Evolutionary conservation across 106 monocot species (phyloP).

Genomic region (Alisma plantagoaquatica): DNA sequence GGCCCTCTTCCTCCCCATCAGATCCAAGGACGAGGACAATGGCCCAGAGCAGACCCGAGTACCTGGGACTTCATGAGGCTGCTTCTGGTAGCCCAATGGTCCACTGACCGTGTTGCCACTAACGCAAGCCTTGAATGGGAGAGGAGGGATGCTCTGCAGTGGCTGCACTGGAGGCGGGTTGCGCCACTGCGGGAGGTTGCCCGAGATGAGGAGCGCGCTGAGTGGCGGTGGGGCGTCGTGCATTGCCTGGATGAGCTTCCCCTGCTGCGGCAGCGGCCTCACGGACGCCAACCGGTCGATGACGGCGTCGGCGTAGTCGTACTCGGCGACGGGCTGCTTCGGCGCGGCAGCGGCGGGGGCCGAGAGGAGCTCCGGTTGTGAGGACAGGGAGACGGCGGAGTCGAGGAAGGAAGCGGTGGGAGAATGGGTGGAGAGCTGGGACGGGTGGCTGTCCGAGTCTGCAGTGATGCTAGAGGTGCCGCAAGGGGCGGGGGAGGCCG

Average conservation of each 20-base stretch:
- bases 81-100: no score
- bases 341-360: no score
- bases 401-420: background rate
- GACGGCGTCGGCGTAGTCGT: background rate
- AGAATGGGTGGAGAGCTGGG: background rate
- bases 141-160: conserved; percentile 7
- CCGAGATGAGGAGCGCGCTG: conserved; percentile 5
- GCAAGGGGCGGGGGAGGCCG: background rate
- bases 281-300: background rate
- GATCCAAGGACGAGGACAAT: no score
- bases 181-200: conserved; percentile 10
- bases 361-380: no score
- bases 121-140: background rate
- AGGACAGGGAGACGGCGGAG: no score
- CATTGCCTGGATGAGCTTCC: conserved; percentile 12
- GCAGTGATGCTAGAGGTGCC: background rate
- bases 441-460: background rate
- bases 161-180: conserved; percentile 18
- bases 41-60: no score
- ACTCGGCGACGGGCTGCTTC: background rate
- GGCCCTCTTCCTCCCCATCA: no score
- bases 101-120: no score
- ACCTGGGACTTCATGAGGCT: no score
- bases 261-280: conserved; percentile 12
- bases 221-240: conserved; percentile 14